These are phyloP conservation scores for Ascochyta lentis DNA, from an alignment of 2,329 filamentous ascomycete genomes.

Conservation along the genomic window DNA sequence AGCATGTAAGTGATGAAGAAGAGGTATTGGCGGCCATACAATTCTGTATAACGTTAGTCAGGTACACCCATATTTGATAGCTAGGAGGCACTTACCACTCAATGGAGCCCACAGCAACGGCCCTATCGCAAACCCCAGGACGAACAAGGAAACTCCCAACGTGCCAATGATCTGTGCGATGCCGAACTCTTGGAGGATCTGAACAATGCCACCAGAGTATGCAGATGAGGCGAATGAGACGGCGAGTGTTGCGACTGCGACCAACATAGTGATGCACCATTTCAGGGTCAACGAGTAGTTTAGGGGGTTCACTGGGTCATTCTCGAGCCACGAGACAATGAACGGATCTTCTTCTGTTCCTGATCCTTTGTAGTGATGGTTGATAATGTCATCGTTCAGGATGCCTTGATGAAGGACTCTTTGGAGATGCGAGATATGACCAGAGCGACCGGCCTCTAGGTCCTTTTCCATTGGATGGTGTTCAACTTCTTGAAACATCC, in stretches of 20 bases:
- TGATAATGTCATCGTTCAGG: constrained; percentile 63
- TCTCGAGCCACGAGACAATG: constrained; percentile 70
- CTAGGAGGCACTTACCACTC: constrained; percentile 12
- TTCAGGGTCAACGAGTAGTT: constrained; percentile 64
- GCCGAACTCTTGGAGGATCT: constrained; percentile 63
- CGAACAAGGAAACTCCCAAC: constrained; percentile 69
- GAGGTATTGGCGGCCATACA: constrained; percentile 59
- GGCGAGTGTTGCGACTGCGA: constrained; percentile 70
- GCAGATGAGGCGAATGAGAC: constrained; percentile 75
- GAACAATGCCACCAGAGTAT: constrained; percentile 64
- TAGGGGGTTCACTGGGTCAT: constrained; percentile 73
- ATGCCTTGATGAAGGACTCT: constrained; percentile 65
- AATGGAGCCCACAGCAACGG: constrained; percentile 69
- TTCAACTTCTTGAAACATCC: not conserved
- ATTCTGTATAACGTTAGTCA: constrained; percentile 49
- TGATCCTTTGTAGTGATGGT: constrained; percentile 52
- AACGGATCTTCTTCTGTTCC: constrained; percentile 73
- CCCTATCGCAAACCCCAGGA: constrained; percentile 67
- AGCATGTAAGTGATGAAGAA: constrained; percentile 47
- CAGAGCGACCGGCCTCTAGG: constrained; percentile 5
- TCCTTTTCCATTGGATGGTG: constrained; percentile 8
- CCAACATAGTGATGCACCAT: constrained; percentile 69
- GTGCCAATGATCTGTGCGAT: constrained; percentile 62
- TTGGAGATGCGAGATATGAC: constrained; percentile 24
- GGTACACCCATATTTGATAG: not conserved